Base-by-base conservation (phyloP, 139 green algal species). In the Diplosphaera chodatii region DNA sequence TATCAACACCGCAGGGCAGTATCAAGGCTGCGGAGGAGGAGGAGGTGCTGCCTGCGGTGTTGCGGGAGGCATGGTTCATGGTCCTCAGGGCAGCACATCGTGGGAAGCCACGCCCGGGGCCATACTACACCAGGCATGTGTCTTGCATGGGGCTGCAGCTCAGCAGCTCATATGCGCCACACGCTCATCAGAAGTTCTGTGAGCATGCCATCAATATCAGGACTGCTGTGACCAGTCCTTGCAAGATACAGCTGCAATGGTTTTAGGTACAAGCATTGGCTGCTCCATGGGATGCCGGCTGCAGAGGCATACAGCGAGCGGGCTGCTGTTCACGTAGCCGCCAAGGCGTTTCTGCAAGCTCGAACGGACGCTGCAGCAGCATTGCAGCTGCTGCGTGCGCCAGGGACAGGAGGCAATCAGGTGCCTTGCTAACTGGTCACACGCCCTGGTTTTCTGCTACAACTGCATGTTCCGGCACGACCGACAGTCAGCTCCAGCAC, bases 261-360 rank as follows among this genome's bases (percentile, higher is more conserved):
- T n/a, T n/a, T n/a, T 63, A 73, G 34, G 63, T 80, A 82, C 66
- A 25, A 81, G n/a, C 0, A 13, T 10, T 86, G 79, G 79, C 67
- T 79, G 30, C 73, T 74, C 41, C 20, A 68, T 2, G 75, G 71
- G 29, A n/a, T 85, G 30, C 0, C 29, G 1, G 37, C 40, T 0
- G 29, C 13, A 3, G 70, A 80, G 64, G 81, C 70, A 0, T 85
- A 83, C 63, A 23, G 63, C 4, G 40, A 80, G 68, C 37, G 82
- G 0, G 33, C 75, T 1, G 74, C 56, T 1, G 64, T 75, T 2
- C 72, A 85, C 69, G n/a, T 1, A 23, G 4, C 5, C 3, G 69
- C 77, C 3, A 75, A 74, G 48, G 79, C 70, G 63, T 87, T 74
- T 72, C 69, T 85, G 16, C 80, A 85, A 66, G 77, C 23, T 0